A percentile compares a stretch with the other conserved stretches of the same genome.
phyloP scores from a whole-genome alignment of 345 rosid species.

The Cardamine resedifolia region DNA sequence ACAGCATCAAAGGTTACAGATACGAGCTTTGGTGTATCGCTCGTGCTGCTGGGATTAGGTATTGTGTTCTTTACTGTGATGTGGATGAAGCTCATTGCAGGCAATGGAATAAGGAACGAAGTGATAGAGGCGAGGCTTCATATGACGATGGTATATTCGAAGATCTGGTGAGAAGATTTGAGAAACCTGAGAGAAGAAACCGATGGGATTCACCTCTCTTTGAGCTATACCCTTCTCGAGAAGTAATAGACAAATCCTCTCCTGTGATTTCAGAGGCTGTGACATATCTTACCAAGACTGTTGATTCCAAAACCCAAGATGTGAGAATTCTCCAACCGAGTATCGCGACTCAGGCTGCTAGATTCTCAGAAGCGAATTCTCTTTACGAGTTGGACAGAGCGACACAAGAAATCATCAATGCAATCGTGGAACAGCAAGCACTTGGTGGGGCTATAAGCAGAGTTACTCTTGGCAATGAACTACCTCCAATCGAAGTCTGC shows the following conservation, averaged over 20 bases:
- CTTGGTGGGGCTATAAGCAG: constrained; percentile 67
- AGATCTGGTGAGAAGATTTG: constrained; percentile 82
- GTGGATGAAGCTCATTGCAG: constrained; percentile 63
- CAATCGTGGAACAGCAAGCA: constrained; percentile 76
- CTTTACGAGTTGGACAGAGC: constrained; percentile 84
- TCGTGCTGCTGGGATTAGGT: constrained; percentile 82
- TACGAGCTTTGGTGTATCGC: constrained; percentile 98
- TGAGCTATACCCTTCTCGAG: constrained; percentile 61
- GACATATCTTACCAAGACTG: constrained; percentile 71
- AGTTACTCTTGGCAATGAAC: constrained; percentile 56
- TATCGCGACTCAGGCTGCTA: constrained; percentile 73
- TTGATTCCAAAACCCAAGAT: constrained; percentile 70
- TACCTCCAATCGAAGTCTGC: constrained; percentile 56
- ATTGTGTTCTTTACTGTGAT: constrained; percentile 76
- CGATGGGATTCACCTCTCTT: constrained; percentile 98
- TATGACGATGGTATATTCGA: constrained; percentile 69
- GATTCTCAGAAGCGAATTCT: constrained; percentile 79
- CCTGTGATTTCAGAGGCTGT: constrained; percentile 68
- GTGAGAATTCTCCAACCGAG: constrained; percentile 88
- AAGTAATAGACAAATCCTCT: constrained; percentile 57
- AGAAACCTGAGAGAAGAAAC: constrained; percentile 86
- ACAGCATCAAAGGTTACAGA: constrained; percentile 91
- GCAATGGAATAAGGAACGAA: constrained; percentile 78
- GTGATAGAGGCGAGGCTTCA: constrained; percentile 57
- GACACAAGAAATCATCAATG: constrained; percentile 76